Evolutionary conservation across 2,329 filamentous ascomycete species (phyloP).

Genomic region (Microascus cirrosus): DNA sequence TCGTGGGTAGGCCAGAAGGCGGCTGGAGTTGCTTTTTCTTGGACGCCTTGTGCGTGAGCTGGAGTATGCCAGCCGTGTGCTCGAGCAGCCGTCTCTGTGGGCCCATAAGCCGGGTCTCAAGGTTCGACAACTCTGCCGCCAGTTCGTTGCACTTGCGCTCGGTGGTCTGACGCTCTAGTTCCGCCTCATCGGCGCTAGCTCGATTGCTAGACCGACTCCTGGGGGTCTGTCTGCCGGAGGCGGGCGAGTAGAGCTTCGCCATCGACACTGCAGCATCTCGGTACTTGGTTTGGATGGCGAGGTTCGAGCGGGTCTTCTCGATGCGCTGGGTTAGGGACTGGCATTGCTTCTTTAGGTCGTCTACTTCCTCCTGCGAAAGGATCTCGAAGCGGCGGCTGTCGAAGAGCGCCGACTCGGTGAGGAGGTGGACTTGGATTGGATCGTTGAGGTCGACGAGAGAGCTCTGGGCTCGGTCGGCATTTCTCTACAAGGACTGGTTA

Average conservation of each 20-base stretch:
- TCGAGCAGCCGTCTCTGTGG: slow-evolving; percentile 68
- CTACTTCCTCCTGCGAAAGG: slow-evolving; percentile 82
- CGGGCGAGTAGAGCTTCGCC: slow-evolving; percentile 63
- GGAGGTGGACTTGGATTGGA: slow-evolving; percentile 74
- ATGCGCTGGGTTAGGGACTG: slow-evolving; percentile 63
- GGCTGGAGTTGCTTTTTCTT: slow-evolving; percentile 34
- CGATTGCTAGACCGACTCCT: slow-evolving; percentile 37
- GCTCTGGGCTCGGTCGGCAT: slow-evolving; percentile 38
- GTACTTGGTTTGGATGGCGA: slow-evolving; percentile 86
- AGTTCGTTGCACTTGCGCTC: slow-evolving; percentile 79
- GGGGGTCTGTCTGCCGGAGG: slow-evolving; percentile 39
- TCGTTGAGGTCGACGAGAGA: slow-evolving; percentile 55
- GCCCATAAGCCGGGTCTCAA: slow-evolving; percentile 67
- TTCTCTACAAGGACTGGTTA: slow-evolving; percentile 26
- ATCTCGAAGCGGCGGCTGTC: slow-evolving; percentile 83
- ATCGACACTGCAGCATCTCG: slow-evolving; percentile 86
- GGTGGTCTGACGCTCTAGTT: slow-evolving; percentile 63
- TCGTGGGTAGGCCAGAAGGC: slow-evolving; percentile 20
- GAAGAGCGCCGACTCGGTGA: slow-evolving; percentile 85
- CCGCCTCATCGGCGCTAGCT: slow-evolving; percentile 47
- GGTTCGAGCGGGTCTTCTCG: slow-evolving; percentile 68
- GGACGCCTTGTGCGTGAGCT: slow-evolving; percentile 75
- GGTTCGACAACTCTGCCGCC: slow-evolving; percentile 64
- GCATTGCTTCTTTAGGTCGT: slow-evolving; percentile 80
- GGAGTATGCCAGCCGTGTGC: slow-evolving; percentile 86